Evolutionary conservation across 2,329 filamentous ascomycete species (phyloP).

Genomic region (Cladophialophora immunda): DNA sequence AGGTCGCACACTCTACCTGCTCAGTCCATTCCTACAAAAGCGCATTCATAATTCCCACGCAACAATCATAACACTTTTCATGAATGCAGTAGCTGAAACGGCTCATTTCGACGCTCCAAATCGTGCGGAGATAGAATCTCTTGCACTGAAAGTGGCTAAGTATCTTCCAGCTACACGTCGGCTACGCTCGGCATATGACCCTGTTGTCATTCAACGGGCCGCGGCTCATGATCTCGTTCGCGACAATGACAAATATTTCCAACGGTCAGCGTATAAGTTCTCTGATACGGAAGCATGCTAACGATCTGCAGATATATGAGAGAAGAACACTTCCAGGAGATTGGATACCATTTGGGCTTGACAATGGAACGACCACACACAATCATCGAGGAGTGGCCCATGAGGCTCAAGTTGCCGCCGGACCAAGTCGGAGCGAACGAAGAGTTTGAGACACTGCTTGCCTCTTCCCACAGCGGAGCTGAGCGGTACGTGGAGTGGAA

Average conservation of each 20-base stretch:
- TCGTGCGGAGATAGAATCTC: no score
- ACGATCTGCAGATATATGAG: neutral
- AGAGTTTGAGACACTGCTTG: neutral
- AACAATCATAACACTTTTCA: neutral
- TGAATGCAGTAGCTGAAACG: neutral
- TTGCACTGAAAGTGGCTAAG: neutral
- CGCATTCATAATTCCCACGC: neutral
- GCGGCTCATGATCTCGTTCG: no score
- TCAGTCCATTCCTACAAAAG: neutral
- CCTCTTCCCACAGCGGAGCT: neutral
- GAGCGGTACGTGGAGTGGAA: slow-evolving; percentile 9
- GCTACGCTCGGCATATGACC: neutral
- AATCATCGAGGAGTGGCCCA: neutral
- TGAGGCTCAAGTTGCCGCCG: neutral
- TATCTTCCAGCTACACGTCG: neutral
- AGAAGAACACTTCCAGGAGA: neutral
- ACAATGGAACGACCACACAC: neutral
- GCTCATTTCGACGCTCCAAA: no score
- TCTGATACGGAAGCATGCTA: neutral
- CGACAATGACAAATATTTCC: neutral
- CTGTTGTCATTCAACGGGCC: no score
- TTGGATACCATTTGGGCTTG: neutral
- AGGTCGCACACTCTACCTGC: neutral
- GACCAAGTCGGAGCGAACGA: neutral
- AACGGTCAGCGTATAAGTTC: neutral